Conservation (phyloP, 2,329 filamentous ascomycete species). For the Arthrobotrys sphaeroides region DNA sequence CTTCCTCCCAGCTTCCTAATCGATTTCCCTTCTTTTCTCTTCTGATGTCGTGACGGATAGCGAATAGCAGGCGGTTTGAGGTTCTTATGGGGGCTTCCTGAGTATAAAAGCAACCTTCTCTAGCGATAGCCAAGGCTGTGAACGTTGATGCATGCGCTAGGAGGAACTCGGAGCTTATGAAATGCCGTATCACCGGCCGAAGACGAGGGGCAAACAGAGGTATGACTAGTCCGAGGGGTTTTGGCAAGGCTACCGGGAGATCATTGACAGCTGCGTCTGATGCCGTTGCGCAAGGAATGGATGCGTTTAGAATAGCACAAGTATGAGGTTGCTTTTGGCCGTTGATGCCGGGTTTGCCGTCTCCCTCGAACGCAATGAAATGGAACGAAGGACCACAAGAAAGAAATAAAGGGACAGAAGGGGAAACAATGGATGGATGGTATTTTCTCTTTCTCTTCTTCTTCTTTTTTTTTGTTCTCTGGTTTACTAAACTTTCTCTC, state of each 20-base stretch:
- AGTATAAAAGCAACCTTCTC: conserved; percentile 44
- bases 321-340: conserved; percentile 18
- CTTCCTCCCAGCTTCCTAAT: conserved; percentile 32
- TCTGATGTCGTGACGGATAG: conserved; percentile 7
- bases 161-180: conserved; percentile 36
- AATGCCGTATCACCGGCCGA: conserved; percentile 17
- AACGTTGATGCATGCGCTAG: conserved; percentile 45
- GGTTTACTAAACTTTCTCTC: no score
- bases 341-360: background rate
- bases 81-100: conserved; percentile 45
- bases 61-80: background rate
- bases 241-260: background rate
- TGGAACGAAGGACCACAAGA: conserved; percentile 10
- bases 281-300: conserved; percentile 31
- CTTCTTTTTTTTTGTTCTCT: conserved; percentile 16
- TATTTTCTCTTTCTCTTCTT: conserved; percentile 5
- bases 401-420: no score
- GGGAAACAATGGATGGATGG: conserved; percentile 51
- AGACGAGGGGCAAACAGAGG: conserved; percentile 15
- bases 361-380: conserved; percentile 31
- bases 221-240: background rate
- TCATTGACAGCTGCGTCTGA: conserved; percentile 6
- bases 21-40: conserved; percentile 9
- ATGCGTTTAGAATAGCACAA: conserved; percentile 26
- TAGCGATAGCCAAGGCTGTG: conserved; percentile 33